Evolutionary conservation across 352 stramenopile genomes (phyloP).

Genomic region (Pythium aquatile): DNA sequence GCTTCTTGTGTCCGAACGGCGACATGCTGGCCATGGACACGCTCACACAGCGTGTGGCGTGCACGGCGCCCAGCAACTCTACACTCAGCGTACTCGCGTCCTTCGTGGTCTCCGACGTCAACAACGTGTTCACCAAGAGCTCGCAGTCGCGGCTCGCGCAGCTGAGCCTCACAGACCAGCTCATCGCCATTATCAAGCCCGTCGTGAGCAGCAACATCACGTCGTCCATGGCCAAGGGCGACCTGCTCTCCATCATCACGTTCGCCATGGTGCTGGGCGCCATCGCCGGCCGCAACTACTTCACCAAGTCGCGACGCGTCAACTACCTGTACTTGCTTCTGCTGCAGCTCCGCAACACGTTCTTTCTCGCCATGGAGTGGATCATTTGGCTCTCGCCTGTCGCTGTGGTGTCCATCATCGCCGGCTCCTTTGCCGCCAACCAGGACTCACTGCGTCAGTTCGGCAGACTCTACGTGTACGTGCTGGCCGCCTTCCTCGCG

Average conservation of each 20-base stretch:
- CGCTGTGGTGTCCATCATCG: slow-evolving; percentile 70
- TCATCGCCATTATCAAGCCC: slow-evolving; percentile 54
- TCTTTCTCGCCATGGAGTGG: slow-evolving; percentile 72
- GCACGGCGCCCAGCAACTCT: slow-evolving; percentile 3
- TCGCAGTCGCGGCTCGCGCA: slow-evolving; percentile 36
- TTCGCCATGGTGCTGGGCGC: slow-evolving; percentile 71
- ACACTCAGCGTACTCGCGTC: slow-evolving; percentile 15
- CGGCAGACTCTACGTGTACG: slow-evolving; percentile 53
- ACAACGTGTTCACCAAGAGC: slow-evolving; percentile 42
- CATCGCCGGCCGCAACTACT: slow-evolving; percentile 57
- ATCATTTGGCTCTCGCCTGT: slow-evolving; percentile 69
- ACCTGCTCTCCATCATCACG: slow-evolving; percentile 62
- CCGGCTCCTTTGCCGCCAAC: slow-evolving; percentile 57
- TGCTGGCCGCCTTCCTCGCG: slow-evolving; percentile 45
- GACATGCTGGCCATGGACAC: slow-evolving; percentile 27
- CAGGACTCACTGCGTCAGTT: slow-evolving; percentile 34
- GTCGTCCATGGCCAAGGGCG: slow-evolving; percentile 37
- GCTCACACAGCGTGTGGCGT: slow-evolving; percentile 15
- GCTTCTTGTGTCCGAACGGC: slow-evolving; percentile 51
- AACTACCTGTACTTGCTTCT: slow-evolving; percentile 72
- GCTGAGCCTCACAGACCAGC: slow-evolving; percentile 56
- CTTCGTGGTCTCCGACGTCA: slow-evolving; percentile 50
- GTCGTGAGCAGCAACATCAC: slow-evolving; percentile 74
- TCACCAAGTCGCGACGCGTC: slow-evolving; percentile 50
- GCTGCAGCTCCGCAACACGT: slow-evolving; percentile 70